Evolutionary conservation across 768 basidiomycete species (phyloP), one percentile per base, ranked within the genome.

Genomic region (Boletus insuetus): DNA sequence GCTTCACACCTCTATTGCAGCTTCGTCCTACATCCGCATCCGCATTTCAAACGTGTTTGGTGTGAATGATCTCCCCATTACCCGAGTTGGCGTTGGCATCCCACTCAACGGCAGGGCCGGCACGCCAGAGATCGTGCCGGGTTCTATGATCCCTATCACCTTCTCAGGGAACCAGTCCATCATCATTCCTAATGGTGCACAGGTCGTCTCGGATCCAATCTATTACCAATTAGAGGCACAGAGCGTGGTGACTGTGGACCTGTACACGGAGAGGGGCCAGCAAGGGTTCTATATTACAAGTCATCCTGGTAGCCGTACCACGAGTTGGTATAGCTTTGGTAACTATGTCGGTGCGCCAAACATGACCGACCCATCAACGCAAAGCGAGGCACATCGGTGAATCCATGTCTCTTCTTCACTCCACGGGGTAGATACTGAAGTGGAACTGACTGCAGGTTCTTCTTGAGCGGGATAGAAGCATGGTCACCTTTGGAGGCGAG

Each of bases 341-440:
- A 47, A 53, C 40, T 49, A 54, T 31, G 46, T 54, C 16, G 40
- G 53, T 16, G 46, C 46, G 24, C 32, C 29, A n/a, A 42, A 48
- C 32, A 54, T 79, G 49, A 29, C 38, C 10, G 44, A 39, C 24
- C 20, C 49, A 41, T 42, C 49, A 9, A 51, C 40, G 29, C 50
- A 51, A 24, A 51, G 22, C 22, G 32, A 35, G 17, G 32, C 16
- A 3, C 43, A 45, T 20, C 31, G 49, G 49, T 29, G 34, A 37
- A 9, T 22, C 5, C 6, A 26, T 19, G 16, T 31, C 26, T 10
- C 16, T 29, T 13, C 7, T 17, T 44, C 5, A 14, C 9, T 40
- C 26, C 14, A 19, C 29, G 11, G 16, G 2, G 31, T 24, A 11
- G 14, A 32, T 14, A 5, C 49, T 34, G n/a, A 51, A 20, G 11